phyloP scores from a whole-genome alignment of 495 filamentous ascomycete genomes.

The Lentithecium fluviatile region DNA sequence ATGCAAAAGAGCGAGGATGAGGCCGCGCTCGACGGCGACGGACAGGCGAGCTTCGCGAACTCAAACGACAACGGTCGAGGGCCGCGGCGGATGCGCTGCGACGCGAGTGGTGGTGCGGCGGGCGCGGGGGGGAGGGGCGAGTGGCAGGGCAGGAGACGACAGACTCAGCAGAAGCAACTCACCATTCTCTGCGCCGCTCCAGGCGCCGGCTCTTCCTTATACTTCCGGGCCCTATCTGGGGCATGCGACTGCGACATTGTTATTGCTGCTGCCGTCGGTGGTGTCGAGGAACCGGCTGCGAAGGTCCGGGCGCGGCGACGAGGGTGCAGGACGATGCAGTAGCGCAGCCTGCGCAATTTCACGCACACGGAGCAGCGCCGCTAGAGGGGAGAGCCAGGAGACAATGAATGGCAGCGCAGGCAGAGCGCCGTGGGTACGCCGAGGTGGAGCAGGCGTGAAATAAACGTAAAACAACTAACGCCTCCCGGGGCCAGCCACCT shows the following conservation, averaged over 20 bases:
- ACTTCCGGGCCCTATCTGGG: constrained; percentile 38
- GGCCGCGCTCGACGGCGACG: constrained; percentile 26
- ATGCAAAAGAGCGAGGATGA: constrained; percentile 37
- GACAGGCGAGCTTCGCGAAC: constrained; percentile 19
- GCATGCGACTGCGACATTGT: constrained; percentile 42
- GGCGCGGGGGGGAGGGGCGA: background rate
- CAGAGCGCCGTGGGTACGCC: background rate
- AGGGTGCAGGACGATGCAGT: constrained; percentile 28
- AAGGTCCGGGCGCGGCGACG: constrained; percentile 27
- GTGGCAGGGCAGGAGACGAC: constrained; percentile 4
- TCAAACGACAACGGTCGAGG: constrained; percentile 27
- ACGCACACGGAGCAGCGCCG: constrained; percentile 2
- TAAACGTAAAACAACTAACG: constrained; percentile 34
- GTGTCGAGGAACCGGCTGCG: constrained; percentile 14
- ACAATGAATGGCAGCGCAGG: background rate
- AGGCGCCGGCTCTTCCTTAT: constrained; percentile 44
- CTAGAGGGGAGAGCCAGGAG: constrained; percentile 1
- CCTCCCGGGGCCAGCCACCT: constrained; percentile 28
- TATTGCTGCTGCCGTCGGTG: constrained; percentile 33
- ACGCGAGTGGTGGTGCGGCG: no score
- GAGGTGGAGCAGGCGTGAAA: constrained; percentile 31
- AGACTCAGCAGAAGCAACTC: constrained; percentile 34
- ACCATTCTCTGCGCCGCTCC: constrained; percentile 40
- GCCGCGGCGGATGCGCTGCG: no score
- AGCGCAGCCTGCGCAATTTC: constrained; percentile 35